Evolutionary conservation across 495 filamentous ascomycete genomes (phyloP), one percentile per base, ranked within the genome.

Genomic region (Penicillium malachiteum): DNA sequence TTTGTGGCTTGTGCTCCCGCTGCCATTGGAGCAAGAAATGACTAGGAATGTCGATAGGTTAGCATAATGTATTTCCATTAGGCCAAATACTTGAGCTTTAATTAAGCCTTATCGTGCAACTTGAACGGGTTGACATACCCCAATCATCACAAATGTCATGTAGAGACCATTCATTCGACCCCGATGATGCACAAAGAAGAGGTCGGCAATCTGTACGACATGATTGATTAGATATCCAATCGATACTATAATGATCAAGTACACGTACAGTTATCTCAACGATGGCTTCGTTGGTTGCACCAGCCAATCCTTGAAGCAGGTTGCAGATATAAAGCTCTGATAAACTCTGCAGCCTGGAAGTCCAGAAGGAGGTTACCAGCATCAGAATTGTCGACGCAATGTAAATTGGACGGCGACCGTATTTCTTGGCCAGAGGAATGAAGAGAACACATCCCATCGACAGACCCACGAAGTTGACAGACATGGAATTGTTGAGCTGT

Each of bases 181-280:
- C 6, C 70, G 65, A 13, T 73, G 67, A 49, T 75, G 71, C 13
- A 75, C 68, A 33, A 70, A 75, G 54, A 70, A 75, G 2, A 75
- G 30, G 60, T 75, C 71, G 1, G 65, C 60, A 59, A 74, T 74
- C 68, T 72, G 40, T 47, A 31, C n/a, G 32, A 39, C 26, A 33
- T n/a, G n/a, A n/a, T 62, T 18, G 57, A 50, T 14, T 7, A 30
- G 14, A 1, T 0, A 14, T 16, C 14, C 34, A 32, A 38, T 55
- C n/a, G 18, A 17, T 1, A n/a, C n/a, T n/a, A n/a, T n/a, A 9
- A 3, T 5, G 0, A 35, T 34, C 14, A 10, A 10, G 7, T 33
- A 3, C 13, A 41, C 54, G 30, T 54, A 71, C 70, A 2, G 71
- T 74, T 8, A 74, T 70, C 55, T 71, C 67, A 7, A 56, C 66